Evolutionary conservation across 352 stramenopile genomes (phyloP), one percentile per base, ranked within the genome.

Genomic region (Pythium dissimile): DNA sequence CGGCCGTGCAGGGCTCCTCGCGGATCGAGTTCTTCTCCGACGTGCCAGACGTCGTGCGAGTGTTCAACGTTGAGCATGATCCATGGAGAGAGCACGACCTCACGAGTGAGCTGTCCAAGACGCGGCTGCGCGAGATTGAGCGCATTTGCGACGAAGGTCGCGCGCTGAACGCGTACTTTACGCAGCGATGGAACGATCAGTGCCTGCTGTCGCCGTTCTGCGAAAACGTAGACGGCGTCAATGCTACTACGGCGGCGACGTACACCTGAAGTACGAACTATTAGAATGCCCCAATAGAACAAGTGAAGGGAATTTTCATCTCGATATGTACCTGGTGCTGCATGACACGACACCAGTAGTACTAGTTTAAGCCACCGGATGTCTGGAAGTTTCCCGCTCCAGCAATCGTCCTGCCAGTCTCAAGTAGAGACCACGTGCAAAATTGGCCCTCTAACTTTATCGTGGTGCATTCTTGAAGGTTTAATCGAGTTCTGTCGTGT

Each of bases 21-120:
- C 67, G 79, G 18, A 70, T 86, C 32, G 74, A 86, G 52, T 89
- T 77, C 56, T 80, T 75, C 41, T 52, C 67, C 3, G 63, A 77
- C n/a, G 61, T 73, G 47, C 75, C 67, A 10, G 71, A 86, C 44
- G 71, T 71, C 18, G 67, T 86, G 24, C 72, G 76, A 21, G 66
- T 72, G 10, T 87, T 68, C 43, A 68, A 89, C 53, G 70, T 71
- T 1, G 64, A 75, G 38, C 57, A 53, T 8, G 79, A 89, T 45
- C 72, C 76, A 8, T 23, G 43, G 3, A 64, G 79, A 24, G 6
- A 71, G 37, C 54, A 79, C 39, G 77, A 89, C 37, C 37, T 89
- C 23, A 72, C 82, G 50, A 52, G 51, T n/a, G 60, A 73, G 12
- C 59, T 80, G 7, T 52, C 69, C 7, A 56, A 57, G 35, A 28